Percentiles rank a stretch among this genome's conserved stretches.
phyloP scores from a whole-genome alignment of 164 flowering plant genomes.

The Euptelea pleiosperma region DNA sequence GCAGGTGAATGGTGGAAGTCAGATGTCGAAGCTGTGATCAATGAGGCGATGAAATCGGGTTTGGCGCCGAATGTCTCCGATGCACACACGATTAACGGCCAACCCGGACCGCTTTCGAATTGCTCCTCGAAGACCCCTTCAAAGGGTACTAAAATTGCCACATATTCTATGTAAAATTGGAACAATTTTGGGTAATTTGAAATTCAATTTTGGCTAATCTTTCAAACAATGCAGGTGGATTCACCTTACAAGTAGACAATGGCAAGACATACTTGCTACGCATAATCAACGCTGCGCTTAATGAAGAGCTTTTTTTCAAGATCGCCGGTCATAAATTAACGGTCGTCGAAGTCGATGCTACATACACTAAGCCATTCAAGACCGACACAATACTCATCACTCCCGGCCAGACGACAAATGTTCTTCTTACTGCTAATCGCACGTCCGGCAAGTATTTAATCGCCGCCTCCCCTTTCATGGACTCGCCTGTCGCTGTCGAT shows the following conservation, averaged over 20 bases:
- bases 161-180: too few relatives aligned
- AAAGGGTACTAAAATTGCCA: background rate
- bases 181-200: too few relatives aligned
- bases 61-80: conserved; percentile 78
- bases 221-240: conserved; percentile 32
- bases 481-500: conserved; percentile 65
- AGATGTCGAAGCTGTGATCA: conserved; percentile 68
- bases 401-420: conserved; percentile 87
- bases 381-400: conserved; percentile 55
- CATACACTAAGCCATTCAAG: conserved; percentile 62
- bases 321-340: conserved; percentile 62
- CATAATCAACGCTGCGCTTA: conserved; percentile 71
- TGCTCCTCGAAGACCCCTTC: conserved; percentile 48
- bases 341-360: conserved; percentile 68
- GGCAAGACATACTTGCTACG: conserved; percentile 69
- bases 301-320: conserved; percentile 77
- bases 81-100: conserved; percentile 83
- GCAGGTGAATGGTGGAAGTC: conserved; percentile 92
- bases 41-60: conserved; percentile 57
- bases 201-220: background rate
- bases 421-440: conserved; percentile 44
- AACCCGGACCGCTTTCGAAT: conserved; percentile 50
- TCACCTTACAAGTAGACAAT: conserved; percentile 38
- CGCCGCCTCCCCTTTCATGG: conserved; percentile 74
- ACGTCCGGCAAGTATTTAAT: conserved; percentile 50